These are phyloP conservation scores for Termitomyces bulborhizus DNA, from an alignment of 768 basidiomycete genomes.

Conservation along the genomic window DNA sequence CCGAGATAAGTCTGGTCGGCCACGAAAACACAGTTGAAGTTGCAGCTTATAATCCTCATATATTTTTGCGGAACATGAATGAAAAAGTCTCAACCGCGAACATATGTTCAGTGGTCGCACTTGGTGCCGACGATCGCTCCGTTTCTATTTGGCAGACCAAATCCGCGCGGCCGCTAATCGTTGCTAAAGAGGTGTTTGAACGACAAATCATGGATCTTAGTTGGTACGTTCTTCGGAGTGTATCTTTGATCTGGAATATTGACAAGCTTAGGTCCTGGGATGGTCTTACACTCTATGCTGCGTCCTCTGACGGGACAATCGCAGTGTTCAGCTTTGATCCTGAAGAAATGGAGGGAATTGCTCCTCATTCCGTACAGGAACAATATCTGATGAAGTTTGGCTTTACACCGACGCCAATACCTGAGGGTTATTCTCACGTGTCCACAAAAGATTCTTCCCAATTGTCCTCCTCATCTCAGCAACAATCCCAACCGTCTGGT, in stretches of 20 bases:
- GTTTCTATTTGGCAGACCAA: slow-evolving; percentile 98
- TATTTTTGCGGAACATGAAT: slow-evolving; percentile 76
- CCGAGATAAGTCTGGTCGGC: slow-evolving; percentile 91
- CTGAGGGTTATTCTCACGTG: slow-evolving; percentile 64
- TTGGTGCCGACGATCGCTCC: slow-evolving; percentile 90
- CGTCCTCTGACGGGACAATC: slow-evolving; percentile 93
- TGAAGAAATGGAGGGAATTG: slow-evolving; percentile 76
- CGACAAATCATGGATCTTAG: slow-evolving; percentile 92
- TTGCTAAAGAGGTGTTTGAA: slow-evolving; percentile 91
- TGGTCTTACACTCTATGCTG: slow-evolving; percentile 87
- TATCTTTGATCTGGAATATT: slow-evolving; percentile 1
- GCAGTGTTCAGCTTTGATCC: slow-evolving; percentile 81
- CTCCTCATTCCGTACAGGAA: slow-evolving; percentile 64
- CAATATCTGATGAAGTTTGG: slow-evolving; percentile 81
- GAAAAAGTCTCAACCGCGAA: slow-evolving; percentile 70
- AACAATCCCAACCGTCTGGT: slow-evolving; percentile 25
- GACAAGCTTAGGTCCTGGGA: slow-evolving; percentile 73
- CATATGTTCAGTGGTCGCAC: slow-evolving; percentile 86
- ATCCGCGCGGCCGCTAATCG: slow-evolving; percentile 82
- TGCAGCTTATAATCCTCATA: slow-evolving; percentile 90
- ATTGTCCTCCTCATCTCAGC: slow-evolving; percentile 28
- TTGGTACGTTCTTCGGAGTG: slow-evolving; percentile 53
- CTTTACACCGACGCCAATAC: slow-evolving; percentile 60
- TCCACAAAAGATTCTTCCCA: slow-evolving; percentile 22
- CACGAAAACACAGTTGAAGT: slow-evolving; percentile 98